Evolutionary conservation across 2,329 filamentous ascomycete species (phyloP), one percentile per base, ranked within the genome.

Genomic region (Aureobasidium sp.): DNA sequence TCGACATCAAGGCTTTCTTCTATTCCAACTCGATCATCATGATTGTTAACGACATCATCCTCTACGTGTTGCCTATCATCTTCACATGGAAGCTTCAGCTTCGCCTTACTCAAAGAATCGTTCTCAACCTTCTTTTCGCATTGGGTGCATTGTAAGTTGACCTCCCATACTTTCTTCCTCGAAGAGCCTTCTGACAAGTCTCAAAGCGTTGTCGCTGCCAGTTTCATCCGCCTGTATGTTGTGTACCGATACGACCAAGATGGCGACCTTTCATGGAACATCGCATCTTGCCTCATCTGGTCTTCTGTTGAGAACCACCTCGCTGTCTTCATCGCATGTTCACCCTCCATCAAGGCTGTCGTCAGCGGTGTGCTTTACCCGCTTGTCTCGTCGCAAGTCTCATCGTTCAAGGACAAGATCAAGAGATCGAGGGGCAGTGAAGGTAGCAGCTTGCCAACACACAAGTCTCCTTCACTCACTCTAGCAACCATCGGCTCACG

Each of bases 11-110:
- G 15, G 64, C 64, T 2, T 77, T 76, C 65, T 74, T 68, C 61
- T 70, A 71, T 51, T 67, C 70, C 37, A 70, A 69, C 29, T 68
- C 67, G 32, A 64, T 66, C 37, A 73, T 76, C 64, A 77, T 75
- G 66, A 69, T 77, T 10, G 66, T 69, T 29, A 76, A 71, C 26
- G 75, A 77, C 57, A 23, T 73, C 8, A 67, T 76, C 15, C 68
- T 77, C 15, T 74, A 76, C 61, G 65, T 69, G 27, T 71, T 76
- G 66, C 75, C 75, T 0, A 68, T 77, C 9, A 65, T 73, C 2
- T 75, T 75, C 53, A 72, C 75, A 5, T 71, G 72, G 69, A 68
- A 71, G 9, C 66, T 76, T 6, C 69, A 73, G 37, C 64, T 75
- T 2, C 66, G 69, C 9, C 64, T 68, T 37, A 59, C 67, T 9